Evolutionary conservation across 2,329 filamentous ascomycete genomes (phyloP), one percentile per base, ranked within the genome.

Genomic region (Madurella fahalii): DNA sequence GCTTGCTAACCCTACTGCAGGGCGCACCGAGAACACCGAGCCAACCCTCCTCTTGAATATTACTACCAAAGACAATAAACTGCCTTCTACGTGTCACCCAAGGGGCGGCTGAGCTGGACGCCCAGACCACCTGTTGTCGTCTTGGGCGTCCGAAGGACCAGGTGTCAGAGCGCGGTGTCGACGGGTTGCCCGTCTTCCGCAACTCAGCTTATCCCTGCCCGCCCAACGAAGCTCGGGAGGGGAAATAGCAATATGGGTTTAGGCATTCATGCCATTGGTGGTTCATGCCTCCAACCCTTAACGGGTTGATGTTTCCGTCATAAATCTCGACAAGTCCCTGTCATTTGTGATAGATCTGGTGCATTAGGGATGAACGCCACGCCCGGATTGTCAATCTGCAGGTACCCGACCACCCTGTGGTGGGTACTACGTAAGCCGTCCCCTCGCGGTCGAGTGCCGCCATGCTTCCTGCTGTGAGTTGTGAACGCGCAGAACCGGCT

Each of bases 341-440:
- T 61, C 56, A 59, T 53, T 59, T 61, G 16, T 59, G 58, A 59
- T 40, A 53, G 52, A 61, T 59, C 54, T 57, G 43, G 17, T 11
- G 15, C 39, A 39, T 11, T 45, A 45, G 17, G 18, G 30, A 25
- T 37, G 17, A 31, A 37, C 37, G 45, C 41, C 48, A 57, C 52
- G 37, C 5, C 43, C 41, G 39, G 16, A 51, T 5, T 25, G 25
- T 4, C 20, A 9, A 13, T 2, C 45, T 46, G 44, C 39, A 16
- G 37, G 40, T 32, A 34, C 40, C 34, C 42, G 42, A 40, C 15
- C 16, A 16, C 40, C 34, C 17, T 15, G 39, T 46, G 30, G 30
- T 30, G 51, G 39, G 32, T 47, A 2, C 4, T 17, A 7, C 30
- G 32, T 13, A 11, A 48, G 34, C n/a, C 25, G 1, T 2, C 12